Evolutionary conservation across 2,329 filamentous ascomycete species (phyloP), one percentile per base, ranked within the genome.

Genomic region (Fusarium coffeatum): DNA sequence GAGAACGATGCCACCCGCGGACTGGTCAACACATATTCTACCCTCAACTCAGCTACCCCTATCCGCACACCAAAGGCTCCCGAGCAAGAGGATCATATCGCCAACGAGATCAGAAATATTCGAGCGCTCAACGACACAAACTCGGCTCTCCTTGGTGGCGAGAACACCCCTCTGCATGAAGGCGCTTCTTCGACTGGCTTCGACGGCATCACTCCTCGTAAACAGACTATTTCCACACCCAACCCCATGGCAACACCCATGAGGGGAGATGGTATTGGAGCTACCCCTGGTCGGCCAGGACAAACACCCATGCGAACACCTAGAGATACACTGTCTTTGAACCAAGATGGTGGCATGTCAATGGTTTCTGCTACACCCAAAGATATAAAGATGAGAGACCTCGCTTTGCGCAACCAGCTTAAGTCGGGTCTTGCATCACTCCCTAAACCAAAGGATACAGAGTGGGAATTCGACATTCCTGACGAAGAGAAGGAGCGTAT

Each of bases 101-200:
- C 95, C 71, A 99, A 98, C 78, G 96, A 99, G 80, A 95, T 98
- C 68, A 90, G 91, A 62, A 98, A 99, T 78, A 97, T 98, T 49
- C 89, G 92, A 70, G 93, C 96, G 10, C 84, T 98, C 53, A 98
- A 94, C 1, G 92, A 97, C 77, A 98, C 95, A 0, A 93, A 98
- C 75, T 98, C 96, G 22, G 97, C 93, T 12, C 84, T 99, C 11
- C 85, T 99, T 1, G 96, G 96, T 66, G 96, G 95, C 16, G 96
- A 99, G 71, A 98, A 98, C 75, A 94, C 94, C 0, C 93, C 93
- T 45, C 85, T 99, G 13, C 88, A 94, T 61, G 93, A 97, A 76
- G 93, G 93, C 8, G 83, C 86, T 46, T 90, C 88, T 6, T 97
- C 94, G 13, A 97, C 94, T 9, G 94, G 94, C 0, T 97, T 98